These are phyloP conservation scores for Paramecium sexaurelia DNA, from an alignment of 73 alveolate genomes.

Conservation along the genomic window DNA sequence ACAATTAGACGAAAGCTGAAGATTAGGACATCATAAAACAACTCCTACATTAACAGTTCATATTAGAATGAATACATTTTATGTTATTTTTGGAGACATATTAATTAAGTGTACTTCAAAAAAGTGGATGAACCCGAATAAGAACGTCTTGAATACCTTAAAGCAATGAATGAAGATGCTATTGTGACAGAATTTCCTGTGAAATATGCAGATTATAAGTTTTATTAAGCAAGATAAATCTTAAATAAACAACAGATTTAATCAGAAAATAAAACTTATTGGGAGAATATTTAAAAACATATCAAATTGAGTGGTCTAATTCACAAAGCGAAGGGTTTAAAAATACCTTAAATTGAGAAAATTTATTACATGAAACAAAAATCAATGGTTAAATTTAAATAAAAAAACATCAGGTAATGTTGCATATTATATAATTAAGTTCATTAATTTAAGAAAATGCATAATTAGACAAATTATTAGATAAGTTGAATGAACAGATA, in stretches of 20 bases:
- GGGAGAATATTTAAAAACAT: slow-evolving; percentile 14
- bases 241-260: slow-evolving; percentile 20
- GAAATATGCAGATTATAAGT: slow-evolving; percentile 32
- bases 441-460: slow-evolving; percentile 21
- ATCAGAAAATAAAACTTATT: slow-evolving; percentile 47
- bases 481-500: not conserved
- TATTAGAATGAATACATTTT: slow-evolving; percentile 42
- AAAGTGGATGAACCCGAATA: slow-evolving; percentile 53
- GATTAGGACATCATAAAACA: slow-evolving; percentile 48
- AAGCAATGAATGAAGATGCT: not conserved
- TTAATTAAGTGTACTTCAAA: slow-evolving; percentile 29
- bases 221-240: slow-evolving; percentile 19
- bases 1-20: slow-evolving; percentile 20
- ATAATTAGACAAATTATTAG: not conserved
- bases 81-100: slow-evolving; percentile 61
- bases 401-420: not conserved
- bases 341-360: slow-evolving; percentile 16
- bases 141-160: slow-evolving; percentile 30
- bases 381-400: slow-evolving; percentile 19
- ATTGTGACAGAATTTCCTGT: slow-evolving; percentile 33
- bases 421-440: not conserved
- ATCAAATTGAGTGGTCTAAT: slow-evolving; percentile 3
- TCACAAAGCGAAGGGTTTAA: not conserved
- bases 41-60: slow-evolving; percentile 25
- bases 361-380: slow-evolving; percentile 12